phyloP scores from a whole-genome alignment of 2,329 filamentous ascomycete species.

The Claviceps maximensis region DNA sequence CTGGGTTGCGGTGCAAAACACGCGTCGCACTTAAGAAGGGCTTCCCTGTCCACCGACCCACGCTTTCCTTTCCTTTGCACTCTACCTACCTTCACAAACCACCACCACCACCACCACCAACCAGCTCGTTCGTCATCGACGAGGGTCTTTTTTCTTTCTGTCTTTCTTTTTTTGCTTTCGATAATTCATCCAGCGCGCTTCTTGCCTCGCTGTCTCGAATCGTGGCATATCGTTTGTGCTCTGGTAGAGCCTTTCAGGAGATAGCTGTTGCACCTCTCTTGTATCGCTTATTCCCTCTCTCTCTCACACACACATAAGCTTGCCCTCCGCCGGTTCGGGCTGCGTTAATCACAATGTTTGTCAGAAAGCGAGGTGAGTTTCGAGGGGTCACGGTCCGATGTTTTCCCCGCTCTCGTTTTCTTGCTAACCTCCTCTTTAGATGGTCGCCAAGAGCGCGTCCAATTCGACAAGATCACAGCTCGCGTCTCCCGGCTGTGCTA shows the following conservation, averaged over 20 bases:
- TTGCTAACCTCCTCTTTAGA: slow-evolving; percentile 43
- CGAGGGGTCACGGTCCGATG: neutral
- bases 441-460: slow-evolving; percentile 98
- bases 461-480: slow-evolving; percentile 99
- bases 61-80: slow-evolving; percentile 8
- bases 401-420: neutral
- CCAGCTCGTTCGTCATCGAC: slow-evolving; percentile 5
- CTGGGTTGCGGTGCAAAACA: slow-evolving; percentile 13
- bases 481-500: slow-evolving; percentile 97
- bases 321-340: slow-evolving; percentile 9
- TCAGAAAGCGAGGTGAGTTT: slow-evolving; percentile 48
- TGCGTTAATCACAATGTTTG: slow-evolving; percentile 38
- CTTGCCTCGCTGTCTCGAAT: neutral
- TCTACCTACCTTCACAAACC: too few relatives aligned
- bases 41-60: slow-evolving; percentile 10
- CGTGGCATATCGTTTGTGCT: slow-evolving; percentile 13
- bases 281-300: too few relatives aligned
- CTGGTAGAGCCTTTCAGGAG: slow-evolving; percentile 13
- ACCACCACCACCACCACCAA: too few relatives aligned
- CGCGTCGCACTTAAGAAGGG: slow-evolving; percentile 25
- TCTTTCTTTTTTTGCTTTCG: neutral
- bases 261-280: slow-evolving; percentile 14
- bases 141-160: neutral
- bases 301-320: slow-evolving; percentile 9
- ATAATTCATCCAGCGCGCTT: neutral